phyloP scores from a whole-genome alignment of 257 asterid species.

The Jacaranda mimosifolia region DNA sequence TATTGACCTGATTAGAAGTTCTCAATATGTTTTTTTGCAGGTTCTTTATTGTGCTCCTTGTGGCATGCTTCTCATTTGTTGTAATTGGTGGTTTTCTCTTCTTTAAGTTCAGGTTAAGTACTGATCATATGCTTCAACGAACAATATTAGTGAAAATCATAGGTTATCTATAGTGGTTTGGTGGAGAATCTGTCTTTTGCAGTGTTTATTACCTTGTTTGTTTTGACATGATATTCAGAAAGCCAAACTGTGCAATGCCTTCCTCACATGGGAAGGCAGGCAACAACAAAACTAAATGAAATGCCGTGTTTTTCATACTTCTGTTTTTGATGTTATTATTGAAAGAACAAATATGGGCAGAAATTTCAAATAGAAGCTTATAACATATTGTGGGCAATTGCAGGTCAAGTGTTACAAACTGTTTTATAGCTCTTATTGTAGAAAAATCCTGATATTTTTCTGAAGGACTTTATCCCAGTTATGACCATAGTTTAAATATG shows the following conservation, averaged over 20 bases:
- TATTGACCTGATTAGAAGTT: slow-evolving; percentile 33
- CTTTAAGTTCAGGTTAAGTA: slow-evolving; percentile 78
- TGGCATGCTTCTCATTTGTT: slow-evolving; percentile 83
- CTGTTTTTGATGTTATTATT: neutral
- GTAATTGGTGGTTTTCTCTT: slow-evolving; percentile 93
- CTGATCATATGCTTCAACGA: slow-evolving; percentile 21
- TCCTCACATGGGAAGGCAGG: neutral
- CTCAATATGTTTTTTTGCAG: slow-evolving; percentile 55
- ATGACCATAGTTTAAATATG: neutral
- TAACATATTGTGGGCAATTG: slow-evolving; percentile 15
- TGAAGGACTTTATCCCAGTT: neutral
- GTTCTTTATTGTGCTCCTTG: slow-evolving; percentile 84
- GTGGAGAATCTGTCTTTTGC: slow-evolving; percentile 6
- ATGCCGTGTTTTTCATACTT: slow-evolving; percentile 26
- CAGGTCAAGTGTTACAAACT: slow-evolving; percentile 3
- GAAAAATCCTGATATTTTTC: neutral
- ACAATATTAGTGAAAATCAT: slow-evolving; percentile 9
- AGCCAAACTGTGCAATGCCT: neutral
- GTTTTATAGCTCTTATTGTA: neutral
- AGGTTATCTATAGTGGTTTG: slow-evolving; percentile 4
- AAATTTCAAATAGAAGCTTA: neutral
- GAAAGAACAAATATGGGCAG: neutral
- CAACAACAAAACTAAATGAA: neutral
- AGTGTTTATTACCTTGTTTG: neutral
- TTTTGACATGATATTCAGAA: slow-evolving; percentile 1